Percentiles rank a stretch among this genome's conserved stretches.
These are phyloP conservation scores for Paspalum vaginatum DNA, from an alignment of 176 grass and related monocot genomes.

Conservation along the genomic window DNA sequence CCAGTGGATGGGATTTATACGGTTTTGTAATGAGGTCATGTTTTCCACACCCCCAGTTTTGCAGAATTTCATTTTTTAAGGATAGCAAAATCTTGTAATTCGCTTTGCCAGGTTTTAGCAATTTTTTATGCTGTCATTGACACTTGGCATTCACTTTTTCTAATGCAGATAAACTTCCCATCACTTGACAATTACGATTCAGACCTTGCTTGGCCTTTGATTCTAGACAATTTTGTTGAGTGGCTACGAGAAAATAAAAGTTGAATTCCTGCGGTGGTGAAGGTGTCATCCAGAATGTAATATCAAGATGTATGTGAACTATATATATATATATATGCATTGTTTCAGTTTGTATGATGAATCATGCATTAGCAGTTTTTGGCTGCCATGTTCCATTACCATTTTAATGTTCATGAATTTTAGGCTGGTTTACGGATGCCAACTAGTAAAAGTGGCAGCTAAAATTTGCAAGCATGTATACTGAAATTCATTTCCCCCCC, in stretches of 20 bases:
- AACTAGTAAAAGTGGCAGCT: neutral
- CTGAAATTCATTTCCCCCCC: neutral
- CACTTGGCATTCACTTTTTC: slow-evolving; percentile 24
- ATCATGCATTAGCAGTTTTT: neutral
- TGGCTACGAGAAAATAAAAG: slow-evolving; percentile 80
- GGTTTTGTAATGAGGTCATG: slow-evolving; percentile 92
- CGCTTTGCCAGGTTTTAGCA: neutral
- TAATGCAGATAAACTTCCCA: slow-evolving; percentile 90
- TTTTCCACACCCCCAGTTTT: slow-evolving; percentile 24
- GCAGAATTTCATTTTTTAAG: slow-evolving; percentile 10
- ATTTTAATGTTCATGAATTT: neutral
- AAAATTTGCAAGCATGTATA: slow-evolving; percentile 18
- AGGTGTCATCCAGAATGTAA: slow-evolving; percentile 41
- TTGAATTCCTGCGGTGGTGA: slow-evolving; percentile 37
- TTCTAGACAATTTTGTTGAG: slow-evolving; percentile 99
- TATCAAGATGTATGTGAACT: slow-evolving; percentile 45
- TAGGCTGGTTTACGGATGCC: neutral
- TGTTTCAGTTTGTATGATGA: slow-evolving; percentile 19
- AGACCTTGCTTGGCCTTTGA: slow-evolving; percentile 92
- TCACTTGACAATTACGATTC: slow-evolving; percentile 94
- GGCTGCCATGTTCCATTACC: neutral
- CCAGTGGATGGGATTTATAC: slow-evolving; percentile 95
- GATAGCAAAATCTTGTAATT: neutral
- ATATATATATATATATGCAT: neutral
- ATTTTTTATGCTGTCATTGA: slow-evolving; percentile 31